Percentiles rank a stretch among this genome's conserved stretches.
phyloP scores from a whole-genome alignment of 1,284 basidiomycete species.

The Heterobasidion parviporum region DNA sequence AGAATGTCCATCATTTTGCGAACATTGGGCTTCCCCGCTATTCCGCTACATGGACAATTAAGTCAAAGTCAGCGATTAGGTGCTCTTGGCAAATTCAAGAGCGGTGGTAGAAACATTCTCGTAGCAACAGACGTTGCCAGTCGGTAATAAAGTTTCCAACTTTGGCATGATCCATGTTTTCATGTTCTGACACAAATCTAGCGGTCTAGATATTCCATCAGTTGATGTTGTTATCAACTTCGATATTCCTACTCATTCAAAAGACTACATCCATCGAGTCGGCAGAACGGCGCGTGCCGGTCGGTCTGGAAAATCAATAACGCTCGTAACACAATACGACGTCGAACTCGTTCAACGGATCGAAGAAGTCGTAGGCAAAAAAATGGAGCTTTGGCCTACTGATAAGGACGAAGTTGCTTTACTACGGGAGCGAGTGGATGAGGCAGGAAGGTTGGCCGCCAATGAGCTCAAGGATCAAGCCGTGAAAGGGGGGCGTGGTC shows the following conservation, averaged over 20 bases:
- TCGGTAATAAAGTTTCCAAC: constrained; percentile 39
- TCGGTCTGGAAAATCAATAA: constrained; percentile 91
- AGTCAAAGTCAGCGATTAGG: constrained; percentile 91
- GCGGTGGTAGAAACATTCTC: constrained; percentile 84
- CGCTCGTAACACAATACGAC: constrained; percentile 97
- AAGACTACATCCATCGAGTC: constrained; percentile 99
- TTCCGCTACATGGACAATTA: constrained; percentile 94
- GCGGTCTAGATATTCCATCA: constrained; percentile 93
- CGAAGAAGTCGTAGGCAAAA: constrained; percentile 86
- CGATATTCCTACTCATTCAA: constrained; percentile 96
- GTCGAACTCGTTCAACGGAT: constrained; percentile 96
- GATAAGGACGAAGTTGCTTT: constrained; percentile 89
- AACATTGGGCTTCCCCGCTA: constrained; percentile 88
- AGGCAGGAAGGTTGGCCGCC: constrained; percentile 80
- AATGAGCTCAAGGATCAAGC: constrained; percentile 71
- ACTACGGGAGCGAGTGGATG: constrained; percentile 83
- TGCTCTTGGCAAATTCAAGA: constrained; percentile 95
- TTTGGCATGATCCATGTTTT: constrained; percentile 5
- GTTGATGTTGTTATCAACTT: constrained; percentile 99
- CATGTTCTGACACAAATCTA: constrained; percentile 18
- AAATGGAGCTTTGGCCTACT: constrained; percentile 87
- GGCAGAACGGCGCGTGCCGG: constrained; percentile 97
- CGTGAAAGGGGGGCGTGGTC: constrained; percentile 40
- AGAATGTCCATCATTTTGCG: constrained; percentile 88
- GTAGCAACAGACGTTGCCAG: constrained; percentile 98